Evolutionary conservation across 768 basidiomycete species (phyloP), one percentile per base, ranked within the genome.

Genomic region (Rhodotorula sphaerocarpa): DNA sequence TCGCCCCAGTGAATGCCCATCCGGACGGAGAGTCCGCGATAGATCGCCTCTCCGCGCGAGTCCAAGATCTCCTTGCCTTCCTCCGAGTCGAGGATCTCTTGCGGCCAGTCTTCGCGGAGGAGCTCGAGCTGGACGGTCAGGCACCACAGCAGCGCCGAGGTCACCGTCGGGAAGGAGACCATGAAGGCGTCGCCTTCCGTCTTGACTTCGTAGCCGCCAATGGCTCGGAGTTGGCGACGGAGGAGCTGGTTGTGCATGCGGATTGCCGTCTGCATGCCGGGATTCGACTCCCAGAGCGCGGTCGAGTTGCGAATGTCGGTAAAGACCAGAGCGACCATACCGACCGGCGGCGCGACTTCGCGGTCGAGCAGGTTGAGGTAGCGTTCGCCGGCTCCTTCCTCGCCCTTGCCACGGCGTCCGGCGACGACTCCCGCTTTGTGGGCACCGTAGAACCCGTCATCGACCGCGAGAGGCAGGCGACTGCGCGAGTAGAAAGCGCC

Each of bases 131-230:
- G 95, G 23, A 91, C 87, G 34, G 82, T 84, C 71, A 95, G 79
- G 69, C 86, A 86, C 87, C 90, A 99, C 80, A 90, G 85, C 23
- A 96, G 76, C 0, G 90, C 95, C 0, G 87, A 81, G 3, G 90
- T 79, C 18, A 90, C 82, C 3, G 85, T 88, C 4, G 89, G 87
- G 81, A 99, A 99, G 27, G 93, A 90, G 56, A 91, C 91, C 88
- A 99, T 92, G 79, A 99, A 99, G 1, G 93, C 85, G 72, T 97
- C 95, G 33, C 95, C 95, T 84, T 99, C 95, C 16, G 95, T 99
- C 77, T 99, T 99, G 72, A 97, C 93, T 77, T 96, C 90, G 75
- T 97, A 99, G 1, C 95, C 95, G 33, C 91, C 91, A 71, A 91
- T 92, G 45, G 86, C 79, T 33, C 93, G 83, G 36, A 96, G 78